Base-by-base conservation (phyloP, 2,329 filamentous ascomycete species). In the Colletotrichum theobromicola region DNA sequence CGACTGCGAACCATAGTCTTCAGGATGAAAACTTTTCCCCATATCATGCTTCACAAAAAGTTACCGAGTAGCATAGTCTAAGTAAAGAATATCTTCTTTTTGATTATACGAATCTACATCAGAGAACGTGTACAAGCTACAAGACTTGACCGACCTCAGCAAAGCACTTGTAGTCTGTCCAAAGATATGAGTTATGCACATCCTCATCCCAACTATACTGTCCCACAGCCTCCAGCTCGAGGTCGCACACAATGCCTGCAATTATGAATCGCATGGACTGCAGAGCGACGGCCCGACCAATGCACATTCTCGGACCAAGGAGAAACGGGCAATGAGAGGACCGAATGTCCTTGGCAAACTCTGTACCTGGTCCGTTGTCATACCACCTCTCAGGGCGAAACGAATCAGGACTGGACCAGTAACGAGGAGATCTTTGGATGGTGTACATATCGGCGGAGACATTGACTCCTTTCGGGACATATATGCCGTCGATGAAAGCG, bases 401-500 rank as follows among this genome's bases (percentile, higher is more conserved):
- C 0, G 78, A 74, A 13, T 81, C 73, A 2, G 84, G 81, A 2
- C 79, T 67, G 3, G 75, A 72, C 70, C 83, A 86, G 74, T 83
- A 79, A 3, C 72, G 30, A 7, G 79, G 74, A 13, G 79, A 79
- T 42, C 83, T 81, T 50, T 82, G 82, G 2, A 81, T 77, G 7
- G 84, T 79, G 78, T 80, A 84, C 37, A 79, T 77, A 70, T 79
- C 79, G 8, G 82, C 82, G 2, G 85, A 85, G 10, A 89, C 82
- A 67, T 88, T 86, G 24, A 79, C 78, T 12, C 82, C 81, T 10
- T 77, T 79, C 0, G 82, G 81, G 10, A 84, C 74, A 72, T 74
- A 78, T 60, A 81, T 77, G 16, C 80, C 81, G 26, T 79, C 77
- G 66, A 85, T 79, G 2, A 75, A 76, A 3, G n/a, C 75, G 70